Conservation (phyloP, 495 filamentous ascomycete genomes). For the Neurospora sp. region DNA sequence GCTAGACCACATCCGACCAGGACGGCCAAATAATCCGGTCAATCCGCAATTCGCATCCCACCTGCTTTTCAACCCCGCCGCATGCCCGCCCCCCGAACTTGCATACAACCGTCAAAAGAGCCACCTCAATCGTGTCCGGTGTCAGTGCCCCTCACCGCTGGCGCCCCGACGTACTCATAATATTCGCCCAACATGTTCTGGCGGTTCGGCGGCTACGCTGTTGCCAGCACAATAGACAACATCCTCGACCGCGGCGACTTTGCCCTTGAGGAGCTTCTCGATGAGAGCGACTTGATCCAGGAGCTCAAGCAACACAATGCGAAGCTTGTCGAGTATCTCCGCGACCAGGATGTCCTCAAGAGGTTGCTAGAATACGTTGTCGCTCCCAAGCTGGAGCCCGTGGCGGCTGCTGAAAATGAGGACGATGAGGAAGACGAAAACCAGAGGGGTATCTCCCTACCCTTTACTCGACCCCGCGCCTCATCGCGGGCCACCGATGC, state of each 20-base stretch:
- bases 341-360: conserved; percentile 78
- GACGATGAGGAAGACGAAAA: conserved; percentile 45
- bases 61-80: not conserved
- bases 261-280: conserved; percentile 87
- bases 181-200: conserved; percentile 74
- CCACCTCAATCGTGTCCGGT: not conserved
- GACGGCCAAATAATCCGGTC: not conserved
- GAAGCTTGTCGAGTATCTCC: conserved; percentile 91
- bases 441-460: conserved; percentile 35
- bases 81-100: not conserved
- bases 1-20: not conserved
- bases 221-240: conserved; percentile 88
- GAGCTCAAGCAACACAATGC: conserved; percentile 97
- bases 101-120: not conserved
- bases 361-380: conserved; percentile 85
- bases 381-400: conserved; percentile 55
- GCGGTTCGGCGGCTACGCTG: conserved; percentile 97
- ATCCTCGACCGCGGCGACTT: conserved; percentile 94
- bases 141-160: conserved; percentile 8
- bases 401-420: conserved; percentile 52
- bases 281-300: conserved; percentile 91
- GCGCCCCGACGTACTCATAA: conserved; percentile 30
- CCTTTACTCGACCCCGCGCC: conserved; percentile 35
- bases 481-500: conserved; percentile 29
- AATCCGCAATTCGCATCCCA: not conserved